Evolutionary conservation across 306 rosid genomes (phyloP).

Genomic region (Quercus aquifolioides): DNA sequence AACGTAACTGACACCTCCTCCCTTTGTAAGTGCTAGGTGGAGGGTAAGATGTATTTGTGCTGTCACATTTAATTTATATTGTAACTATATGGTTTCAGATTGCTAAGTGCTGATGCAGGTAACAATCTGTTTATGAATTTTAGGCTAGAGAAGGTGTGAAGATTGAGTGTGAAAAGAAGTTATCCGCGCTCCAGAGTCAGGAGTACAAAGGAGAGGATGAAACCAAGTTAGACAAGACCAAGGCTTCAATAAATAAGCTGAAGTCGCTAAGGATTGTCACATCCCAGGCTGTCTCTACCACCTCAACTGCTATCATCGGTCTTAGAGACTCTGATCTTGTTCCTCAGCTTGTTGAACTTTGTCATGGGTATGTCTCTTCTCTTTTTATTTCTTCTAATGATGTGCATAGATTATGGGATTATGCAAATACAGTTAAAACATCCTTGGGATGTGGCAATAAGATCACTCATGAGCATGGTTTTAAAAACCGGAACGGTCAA

Average conservation of each 20-base stretch:
- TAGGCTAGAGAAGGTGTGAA: slow-evolving; percentile 91
- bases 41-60: not conserved
- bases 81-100: slow-evolving; percentile 23
- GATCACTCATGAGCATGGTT: too few species aligned
- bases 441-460: not conserved
- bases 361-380: slow-evolving; percentile 72
- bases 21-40: too few species aligned
- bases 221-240: slow-evolving; percentile 84
- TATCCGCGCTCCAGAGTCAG: slow-evolving; percentile 73
- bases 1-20: too few species aligned
- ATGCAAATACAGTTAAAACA: not conserved
- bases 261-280: slow-evolving; percentile 87
- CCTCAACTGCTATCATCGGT: slow-evolving; percentile 75
- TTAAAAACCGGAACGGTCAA: too few species aligned
- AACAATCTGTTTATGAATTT: slow-evolving; percentile 26
- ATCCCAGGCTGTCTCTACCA: slow-evolving; percentile 94
- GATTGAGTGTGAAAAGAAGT: slow-evolving; percentile 89
- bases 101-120: slow-evolving; percentile 29
- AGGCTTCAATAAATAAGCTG: slow-evolving; percentile 75
- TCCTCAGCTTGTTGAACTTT: slow-evolving; percentile 90
- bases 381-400: slow-evolving; percentile 15
- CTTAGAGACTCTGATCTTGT: slow-evolving; percentile 90
- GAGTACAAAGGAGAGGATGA: slow-evolving; percentile 94
- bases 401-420: not conserved
- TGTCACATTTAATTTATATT: slow-evolving; percentile 35